Evolutionary conservation across 352 stramenopile genomes (phyloP).

Genomic region (Phytophthora aleatoria): DNA sequence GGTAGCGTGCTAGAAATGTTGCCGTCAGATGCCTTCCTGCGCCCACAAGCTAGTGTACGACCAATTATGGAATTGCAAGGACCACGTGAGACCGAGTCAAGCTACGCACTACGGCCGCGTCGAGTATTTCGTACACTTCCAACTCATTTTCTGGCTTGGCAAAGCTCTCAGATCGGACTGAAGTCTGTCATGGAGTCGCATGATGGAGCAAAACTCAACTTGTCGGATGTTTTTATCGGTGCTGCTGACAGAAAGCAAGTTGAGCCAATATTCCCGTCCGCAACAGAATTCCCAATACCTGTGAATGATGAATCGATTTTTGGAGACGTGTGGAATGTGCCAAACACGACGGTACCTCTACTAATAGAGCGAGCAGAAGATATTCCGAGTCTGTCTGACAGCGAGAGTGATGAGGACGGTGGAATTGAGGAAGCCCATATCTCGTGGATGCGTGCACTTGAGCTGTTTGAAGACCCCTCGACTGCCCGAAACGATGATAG

Average conservation of each 20-base stretch:
- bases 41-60: constrained; percentile 53
- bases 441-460: constrained; percentile 25
- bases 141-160: constrained; percentile 37
- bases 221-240: constrained; percentile 32
- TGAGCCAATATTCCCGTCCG: constrained; percentile 15
- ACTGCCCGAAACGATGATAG: constrained; percentile 45
- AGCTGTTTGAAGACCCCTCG: constrained; percentile 29
- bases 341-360: constrained; percentile 31
- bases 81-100: constrained; percentile 54
- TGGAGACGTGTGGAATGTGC: constrained; percentile 56
- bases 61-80: constrained; percentile 45
- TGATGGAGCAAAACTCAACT: constrained; percentile 17
- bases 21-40: constrained; percentile 52
- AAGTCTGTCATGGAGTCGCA: constrained; percentile 37
- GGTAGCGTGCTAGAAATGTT: constrained; percentile 45
- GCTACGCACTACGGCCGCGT: constrained; percentile 52
- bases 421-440: constrained; percentile 25
- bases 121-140: constrained; percentile 52
- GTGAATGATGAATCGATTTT: constrained; percentile 19
- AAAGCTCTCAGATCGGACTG: constrained; percentile 48
- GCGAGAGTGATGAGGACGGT: constrained; percentile 70
- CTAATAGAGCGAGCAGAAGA: constrained; percentile 42
- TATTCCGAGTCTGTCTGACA: constrained; percentile 71
- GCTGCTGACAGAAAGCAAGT: constrained; percentile 25
- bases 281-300: neutral